These are phyloP conservation scores for Albatrellus ellisii DNA, from an alignment of 768 basidiomycete genomes.

Conservation along the genomic window DNA sequence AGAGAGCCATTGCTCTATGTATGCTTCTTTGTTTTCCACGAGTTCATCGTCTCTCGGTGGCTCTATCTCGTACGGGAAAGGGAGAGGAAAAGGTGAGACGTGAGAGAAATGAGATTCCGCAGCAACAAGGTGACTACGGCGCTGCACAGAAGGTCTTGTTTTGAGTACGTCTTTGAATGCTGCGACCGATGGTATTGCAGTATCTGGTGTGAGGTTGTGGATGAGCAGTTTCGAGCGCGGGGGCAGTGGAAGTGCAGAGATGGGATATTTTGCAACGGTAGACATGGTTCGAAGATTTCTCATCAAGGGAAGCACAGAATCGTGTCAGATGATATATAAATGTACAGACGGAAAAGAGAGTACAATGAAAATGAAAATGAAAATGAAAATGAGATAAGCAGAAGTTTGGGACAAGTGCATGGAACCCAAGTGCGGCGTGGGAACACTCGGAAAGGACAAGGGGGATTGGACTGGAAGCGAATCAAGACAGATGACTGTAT, in stretches of 20 bases:
- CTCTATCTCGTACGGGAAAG: conserved; percentile 73
- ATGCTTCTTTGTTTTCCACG: conserved; percentile 37
- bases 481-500: too few relatives aligned
- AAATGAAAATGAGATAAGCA: too few relatives aligned
- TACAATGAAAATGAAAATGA: too few relatives aligned
- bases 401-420: too few relatives aligned
- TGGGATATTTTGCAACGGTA: conserved; percentile 21
- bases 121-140: conserved; percentile 50
- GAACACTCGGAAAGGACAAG: too few relatives aligned
- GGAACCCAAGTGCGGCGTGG: too few relatives aligned
- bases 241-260: conserved; percentile 43
- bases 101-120: conserved; percentile 60
- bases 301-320: too few relatives aligned
- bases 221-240: conserved; percentile 27
- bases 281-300: conserved; percentile 11
- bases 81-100: conserved; percentile 67
- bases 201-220: conserved; percentile 45
- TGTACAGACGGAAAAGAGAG: too few relatives aligned
- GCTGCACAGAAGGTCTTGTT: conserved; percentile 49
- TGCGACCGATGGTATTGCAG: conserved; percentile 35
- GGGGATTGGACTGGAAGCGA: too few relatives aligned
- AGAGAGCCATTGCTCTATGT: conserved; percentile 69
- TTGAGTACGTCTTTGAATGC: conserved; percentile 38
- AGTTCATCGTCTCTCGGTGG: conserved; percentile 37
- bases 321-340: too few relatives aligned